A percentile compares a stretch with the other conserved stretches of the same genome.
Evolutionary conservation across 2,329 filamentous ascomycete species (phyloP).

Genomic region (Colletotrichum costaricense): DNA sequence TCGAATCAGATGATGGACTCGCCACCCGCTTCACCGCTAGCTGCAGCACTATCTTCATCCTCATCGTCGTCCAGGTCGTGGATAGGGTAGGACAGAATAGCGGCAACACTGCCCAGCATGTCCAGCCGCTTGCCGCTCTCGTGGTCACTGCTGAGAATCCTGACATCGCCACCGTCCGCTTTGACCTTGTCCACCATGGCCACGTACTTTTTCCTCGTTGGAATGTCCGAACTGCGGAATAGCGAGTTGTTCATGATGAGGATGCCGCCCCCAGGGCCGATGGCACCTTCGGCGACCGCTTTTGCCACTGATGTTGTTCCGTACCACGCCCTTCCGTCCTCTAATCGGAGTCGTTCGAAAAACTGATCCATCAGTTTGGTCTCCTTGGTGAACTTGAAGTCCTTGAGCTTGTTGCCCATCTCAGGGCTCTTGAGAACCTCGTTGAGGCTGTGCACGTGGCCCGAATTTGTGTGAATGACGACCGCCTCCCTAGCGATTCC

Average conservation of each 20-base stretch:
- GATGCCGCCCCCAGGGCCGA: slow-evolving; percentile 86
- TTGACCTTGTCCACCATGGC: slow-evolving; percentile 88
- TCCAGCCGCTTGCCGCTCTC: slow-evolving; percentile 91
- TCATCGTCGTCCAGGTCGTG: slow-evolving; percentile 81
- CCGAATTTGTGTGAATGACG: slow-evolving; percentile 86
- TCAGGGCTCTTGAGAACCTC: slow-evolving; percentile 87
- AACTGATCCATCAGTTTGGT: slow-evolving; percentile 88
- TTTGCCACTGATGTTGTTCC: slow-evolving; percentile 84
- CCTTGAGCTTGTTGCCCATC: slow-evolving; percentile 80
- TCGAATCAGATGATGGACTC: slow-evolving; percentile 22
- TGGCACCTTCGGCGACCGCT: slow-evolving; percentile 87
- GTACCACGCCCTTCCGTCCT: slow-evolving; percentile 93
- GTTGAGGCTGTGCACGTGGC: slow-evolving; percentile 87
- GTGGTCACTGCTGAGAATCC: slow-evolving; percentile 92
- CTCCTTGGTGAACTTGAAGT: slow-evolving; percentile 90
- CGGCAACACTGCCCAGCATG: slow-evolving; percentile 87
- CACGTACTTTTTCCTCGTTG: slow-evolving; percentile 83
- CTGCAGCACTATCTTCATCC: slow-evolving; percentile 48
- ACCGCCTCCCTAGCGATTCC: slow-evolving; percentile 71
- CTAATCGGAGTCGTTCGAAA: slow-evolving; percentile 79
- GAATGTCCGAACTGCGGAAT: slow-evolving; percentile 85
- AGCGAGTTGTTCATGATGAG: slow-evolving; percentile 88
- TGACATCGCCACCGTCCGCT: slow-evolving; percentile 85
- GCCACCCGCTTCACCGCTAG: slow-evolving; percentile 6
- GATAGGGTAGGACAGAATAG: slow-evolving; percentile 90